Evolutionary conservation across 2,329 filamentous ascomycete species (phyloP), one percentile per base, ranked within the genome.

Genomic region (Aspergillus sp.): DNA sequence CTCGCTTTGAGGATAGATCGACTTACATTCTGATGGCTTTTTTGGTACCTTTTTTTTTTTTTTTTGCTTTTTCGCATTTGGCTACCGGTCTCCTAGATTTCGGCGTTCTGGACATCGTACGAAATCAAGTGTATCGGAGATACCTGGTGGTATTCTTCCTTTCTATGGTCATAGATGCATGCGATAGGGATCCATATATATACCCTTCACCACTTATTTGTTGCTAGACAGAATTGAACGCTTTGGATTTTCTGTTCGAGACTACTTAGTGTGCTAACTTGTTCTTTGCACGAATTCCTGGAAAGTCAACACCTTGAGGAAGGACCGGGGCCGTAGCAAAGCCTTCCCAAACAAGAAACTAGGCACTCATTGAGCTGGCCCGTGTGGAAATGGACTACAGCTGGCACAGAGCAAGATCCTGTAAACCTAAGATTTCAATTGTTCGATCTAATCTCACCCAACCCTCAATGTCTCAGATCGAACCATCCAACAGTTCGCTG

Each of bases 131-230:
- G 43, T 18, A 39, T 24, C 11, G 26, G 53, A 48, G 36, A 44
- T 48, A 20, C 41, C 43, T 55, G 45, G 45, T 50, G 38, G 39
- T 38, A 30, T 38, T 38, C 20, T 24, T 45, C 39, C 30, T 50
- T 42, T 41, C 15, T 30, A 42, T 55, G 38, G 26, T 49, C 36
- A 55, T 55, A 55, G 53, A 50, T 55, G 47, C 50, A 55, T 49
- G 41, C 53, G 50, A 44, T 48, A 42, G 45, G 47, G 44, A 38
- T 41, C n/a, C n/a, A 54, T 22, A 38, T 22, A 55, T 45, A 50
- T 50, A 43, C 45, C 38, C 30, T 50, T 45, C 9, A 55, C 12
- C n/a, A 36, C 34, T 36, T 36, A 17, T 45, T 43, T 13, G 34
- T 34, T 22, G 12, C 26, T 36, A 36, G 34, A 36, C 34, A 5